Evolutionary conservation across 805 yeast species (phyloP).

Genomic region (Kuraishia hungarica): DNA sequence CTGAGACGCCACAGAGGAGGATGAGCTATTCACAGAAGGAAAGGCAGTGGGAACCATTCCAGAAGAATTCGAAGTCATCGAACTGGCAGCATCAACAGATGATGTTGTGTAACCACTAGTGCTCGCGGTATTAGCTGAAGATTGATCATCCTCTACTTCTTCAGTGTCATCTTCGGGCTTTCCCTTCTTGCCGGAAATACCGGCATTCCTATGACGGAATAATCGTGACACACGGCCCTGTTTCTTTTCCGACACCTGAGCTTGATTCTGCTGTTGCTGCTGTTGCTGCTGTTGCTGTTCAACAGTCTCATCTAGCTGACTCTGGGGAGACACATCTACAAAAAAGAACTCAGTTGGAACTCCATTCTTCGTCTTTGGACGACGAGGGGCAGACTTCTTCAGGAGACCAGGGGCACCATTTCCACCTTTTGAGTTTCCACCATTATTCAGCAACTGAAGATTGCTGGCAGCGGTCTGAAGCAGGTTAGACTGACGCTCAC

Average conservation of each 20-base stretch:
- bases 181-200: neutral
- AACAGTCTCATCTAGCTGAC: neutral
- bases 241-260: neutral
- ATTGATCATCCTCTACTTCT: neutral
- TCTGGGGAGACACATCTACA: slow-evolving; percentile 16
- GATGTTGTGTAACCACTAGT: neutral
- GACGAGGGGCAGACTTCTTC: slow-evolving; percentile 14
- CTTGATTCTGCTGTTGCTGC: neutral
- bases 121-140: neutral
- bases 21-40: neutral
- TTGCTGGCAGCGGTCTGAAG: slow-evolving; percentile 10
- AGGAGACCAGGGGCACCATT: neutral
- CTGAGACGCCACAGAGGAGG: neutral
- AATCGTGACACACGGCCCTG: slow-evolving; percentile 1
- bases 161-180: neutral
- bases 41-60: neutral
- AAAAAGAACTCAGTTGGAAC: slow-evolving; percentile 22
- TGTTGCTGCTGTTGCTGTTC: neutral
- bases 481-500: slow-evolving; percentile 22
- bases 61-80: neutral
- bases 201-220: neutral
- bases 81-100: neutral
- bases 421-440: neutral
- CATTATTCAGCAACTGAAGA: slow-evolving; percentile 1
- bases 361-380: slow-evolving; percentile 24